Conservation (phyloP, 768 basidiomycete species). For the Royoungia palumana region DNA sequence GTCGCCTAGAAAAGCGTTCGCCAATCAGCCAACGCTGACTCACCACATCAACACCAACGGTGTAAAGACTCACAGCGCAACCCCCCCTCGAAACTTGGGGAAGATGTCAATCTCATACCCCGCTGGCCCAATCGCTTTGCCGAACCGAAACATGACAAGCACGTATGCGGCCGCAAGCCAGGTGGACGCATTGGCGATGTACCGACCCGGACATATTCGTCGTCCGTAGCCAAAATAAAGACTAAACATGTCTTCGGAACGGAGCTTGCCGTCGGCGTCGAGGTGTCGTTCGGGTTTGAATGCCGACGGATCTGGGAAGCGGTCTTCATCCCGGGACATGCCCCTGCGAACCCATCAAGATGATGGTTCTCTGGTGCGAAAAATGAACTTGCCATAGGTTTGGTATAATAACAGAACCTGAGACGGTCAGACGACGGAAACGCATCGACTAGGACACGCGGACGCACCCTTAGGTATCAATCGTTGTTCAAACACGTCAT, state of each 20-base stretch:
- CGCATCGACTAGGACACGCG: background rate
- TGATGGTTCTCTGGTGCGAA: background rate
- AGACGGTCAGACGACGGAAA: background rate
- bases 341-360: constrained; percentile 11
- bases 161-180: constrained; percentile 23
- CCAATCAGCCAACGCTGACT: background rate
- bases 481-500: constrained; percentile 42
- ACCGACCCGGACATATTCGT: constrained; percentile 21
- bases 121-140: constrained; percentile 19
- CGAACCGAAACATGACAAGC: constrained; percentile 18
- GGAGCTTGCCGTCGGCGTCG: constrained; percentile 16
- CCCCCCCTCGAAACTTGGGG: constrained; percentile 15
- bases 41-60: background rate
- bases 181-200: constrained; percentile 12
- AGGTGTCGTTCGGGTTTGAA: constrained; percentile 37
- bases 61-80: constrained; percentile 18
- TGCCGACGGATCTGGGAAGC: constrained; percentile 25
- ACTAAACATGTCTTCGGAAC: constrained; percentile 18
- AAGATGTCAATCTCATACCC: constrained; percentile 23
- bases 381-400: constrained; percentile 17
- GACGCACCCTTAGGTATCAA: constrained; percentile 49
- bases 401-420: constrained; percentile 22
- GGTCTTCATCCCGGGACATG: constrained; percentile 23
- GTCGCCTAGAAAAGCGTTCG: constrained; percentile 6
- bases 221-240: constrained; percentile 35